Conservation (phyloP, 2,329 filamentous ascomycete genomes). For the Fusarium scirpi region DNA sequence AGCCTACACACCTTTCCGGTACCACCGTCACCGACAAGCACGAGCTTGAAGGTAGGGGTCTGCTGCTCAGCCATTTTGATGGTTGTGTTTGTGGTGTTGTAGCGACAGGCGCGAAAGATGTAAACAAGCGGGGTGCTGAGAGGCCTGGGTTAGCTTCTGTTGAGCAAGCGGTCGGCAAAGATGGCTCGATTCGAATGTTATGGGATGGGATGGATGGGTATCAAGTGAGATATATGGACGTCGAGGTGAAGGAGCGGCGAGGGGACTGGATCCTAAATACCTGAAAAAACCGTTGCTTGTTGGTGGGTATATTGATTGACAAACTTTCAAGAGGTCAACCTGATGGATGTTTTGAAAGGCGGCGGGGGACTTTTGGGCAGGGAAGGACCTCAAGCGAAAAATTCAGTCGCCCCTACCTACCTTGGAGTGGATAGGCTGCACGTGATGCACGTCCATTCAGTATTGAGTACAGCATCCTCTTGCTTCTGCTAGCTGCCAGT, state of each 20-base stretch:
- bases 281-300: constrained; percentile 46
- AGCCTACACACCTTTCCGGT: constrained; percentile 86
- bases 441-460: constrained; percentile 49
- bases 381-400: constrained; percentile 57
- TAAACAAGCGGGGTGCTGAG: constrained; percentile 62
- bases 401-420: constrained; percentile 53
- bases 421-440: constrained; percentile 48
- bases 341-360: constrained; percentile 56
- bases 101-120: constrained; percentile 52
- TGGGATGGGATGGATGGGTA: constrained; percentile 8
- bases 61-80: constrained; percentile 71
- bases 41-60: constrained; percentile 96
- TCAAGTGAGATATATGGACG: constrained; percentile 17
- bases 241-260: constrained; percentile 29
- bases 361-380: constrained; percentile 56
- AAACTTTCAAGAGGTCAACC: constrained; percentile 53
- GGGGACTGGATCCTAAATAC: constrained; percentile 42
- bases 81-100: constrained; percentile 42
- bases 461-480: not conserved
- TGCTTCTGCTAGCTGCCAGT: constrained; percentile 9
- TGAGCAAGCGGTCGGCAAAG: constrained; percentile 31
- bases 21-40: constrained; percentile 98
- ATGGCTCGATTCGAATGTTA: constrained; percentile 16
- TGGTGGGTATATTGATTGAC: constrained; percentile 51
- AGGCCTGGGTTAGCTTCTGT: constrained; percentile 51